Evolutionary conservation across 345 rosid genomes (phyloP).

Genomic region (Linum usitatissimum): DNA sequence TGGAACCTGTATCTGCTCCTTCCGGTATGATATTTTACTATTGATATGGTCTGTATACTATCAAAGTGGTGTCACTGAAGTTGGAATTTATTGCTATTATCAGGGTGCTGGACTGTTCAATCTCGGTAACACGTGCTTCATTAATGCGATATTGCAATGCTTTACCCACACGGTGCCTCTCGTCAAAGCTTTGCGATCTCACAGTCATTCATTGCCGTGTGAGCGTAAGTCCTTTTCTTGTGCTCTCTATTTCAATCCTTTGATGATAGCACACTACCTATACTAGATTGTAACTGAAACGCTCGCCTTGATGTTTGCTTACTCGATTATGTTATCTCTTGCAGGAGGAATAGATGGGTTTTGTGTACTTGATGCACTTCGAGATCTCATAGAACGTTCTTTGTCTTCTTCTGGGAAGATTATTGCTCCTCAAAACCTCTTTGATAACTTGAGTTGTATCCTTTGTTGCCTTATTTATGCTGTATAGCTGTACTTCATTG

Average conservation of each 20-base stretch:
- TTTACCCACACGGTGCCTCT: constrained; percentile 77
- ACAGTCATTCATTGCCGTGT: constrained; percentile 33
- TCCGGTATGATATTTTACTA: neutral
- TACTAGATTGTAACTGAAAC: neutral
- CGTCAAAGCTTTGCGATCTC: constrained; percentile 41
- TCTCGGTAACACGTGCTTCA: constrained; percentile 74
- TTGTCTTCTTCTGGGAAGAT: constrained; percentile 34
- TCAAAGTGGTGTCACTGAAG: neutral
- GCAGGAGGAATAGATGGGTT: constrained; percentile 46
- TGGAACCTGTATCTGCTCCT: neutral
- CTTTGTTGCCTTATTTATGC: constrained; percentile 13
- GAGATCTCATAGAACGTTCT: constrained; percentile 41
- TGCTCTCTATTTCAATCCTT: neutral
- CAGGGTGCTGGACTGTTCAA: constrained; percentile 57
- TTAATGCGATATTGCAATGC: constrained; percentile 82
- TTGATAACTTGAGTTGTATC: constrained; percentile 62
- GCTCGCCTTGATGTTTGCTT: constrained; percentile 7
- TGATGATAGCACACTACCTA: neutral
- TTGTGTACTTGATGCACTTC: constrained; percentile 45
- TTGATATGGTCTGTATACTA: neutral
- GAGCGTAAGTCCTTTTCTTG: constrained; percentile 18
- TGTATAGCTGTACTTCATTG: neutral
- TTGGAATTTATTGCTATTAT: neutral
- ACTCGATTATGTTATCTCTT: constrained; percentile 7
- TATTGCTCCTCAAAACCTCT: constrained; percentile 36